Evolutionary conservation across 2,329 filamentous ascomycete species (phyloP).

Genomic region (Amylocarpus encephaloides): DNA sequence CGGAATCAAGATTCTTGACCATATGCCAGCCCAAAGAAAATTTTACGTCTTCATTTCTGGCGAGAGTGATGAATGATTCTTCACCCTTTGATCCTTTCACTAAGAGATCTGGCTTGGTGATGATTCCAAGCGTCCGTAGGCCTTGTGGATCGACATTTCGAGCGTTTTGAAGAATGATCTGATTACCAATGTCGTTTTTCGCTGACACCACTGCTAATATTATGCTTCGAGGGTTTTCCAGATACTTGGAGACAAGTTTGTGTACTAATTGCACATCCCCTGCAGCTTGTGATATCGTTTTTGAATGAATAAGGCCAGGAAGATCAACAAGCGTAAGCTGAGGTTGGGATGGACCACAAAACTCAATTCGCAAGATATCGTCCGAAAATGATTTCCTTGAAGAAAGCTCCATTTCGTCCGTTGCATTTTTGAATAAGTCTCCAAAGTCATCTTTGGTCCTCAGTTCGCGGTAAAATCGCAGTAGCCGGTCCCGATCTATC

Average conservation of each 20-base stretch:
- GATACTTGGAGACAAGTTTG: slow-evolving; percentile 44
- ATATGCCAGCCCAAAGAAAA: slow-evolving; percentile 48
- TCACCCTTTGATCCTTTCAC: slow-evolving; percentile 37
- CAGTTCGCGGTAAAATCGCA: no score
- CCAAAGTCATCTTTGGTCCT: no score
- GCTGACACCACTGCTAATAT: slow-evolving; percentile 50
- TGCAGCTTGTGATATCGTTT: slow-evolving; percentile 41
- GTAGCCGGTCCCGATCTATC: no score
- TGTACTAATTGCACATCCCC: slow-evolving; percentile 37
- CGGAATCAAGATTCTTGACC: slow-evolving; percentile 29
- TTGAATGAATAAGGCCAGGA: slow-evolving; percentile 47
- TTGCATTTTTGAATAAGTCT: no score
- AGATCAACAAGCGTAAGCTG: slow-evolving; percentile 54
- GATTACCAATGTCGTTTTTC: slow-evolving; percentile 55
- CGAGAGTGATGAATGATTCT: slow-evolving; percentile 35
- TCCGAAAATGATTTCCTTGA: slow-evolving; percentile 25
- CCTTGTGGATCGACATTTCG: slow-evolving; percentile 35
- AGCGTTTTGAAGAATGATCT: slow-evolving; percentile 47
- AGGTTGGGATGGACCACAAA: slow-evolving; percentile 28
- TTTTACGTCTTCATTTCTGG: slow-evolving; percentile 39
- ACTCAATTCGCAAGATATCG: slow-evolving; percentile 15
- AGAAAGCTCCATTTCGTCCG: no score
- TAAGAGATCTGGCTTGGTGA: slow-evolving; percentile 55
- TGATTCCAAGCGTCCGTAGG: slow-evolving; percentile 37
- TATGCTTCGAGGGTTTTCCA: slow-evolving; percentile 49